Evolutionary conservation across 257 asterid genomes (phyloP), one percentile per base, ranked within the genome.

Genomic region (Rubia yunnanensis): DNA sequence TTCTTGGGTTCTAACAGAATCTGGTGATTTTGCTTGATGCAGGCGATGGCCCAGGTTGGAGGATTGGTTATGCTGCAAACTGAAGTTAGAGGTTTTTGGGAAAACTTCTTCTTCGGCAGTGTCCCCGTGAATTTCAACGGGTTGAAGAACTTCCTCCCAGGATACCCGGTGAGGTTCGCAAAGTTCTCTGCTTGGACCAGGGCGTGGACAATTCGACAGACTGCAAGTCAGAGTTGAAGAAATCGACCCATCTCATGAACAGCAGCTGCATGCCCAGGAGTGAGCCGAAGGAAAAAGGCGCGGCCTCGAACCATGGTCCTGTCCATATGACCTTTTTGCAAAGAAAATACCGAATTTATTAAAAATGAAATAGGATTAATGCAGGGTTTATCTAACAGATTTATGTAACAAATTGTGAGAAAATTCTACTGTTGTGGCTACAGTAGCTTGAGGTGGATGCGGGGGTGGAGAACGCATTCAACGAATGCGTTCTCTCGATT

Each of bases 31-130:
- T 63, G 64, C 34, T 70, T 66, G 73, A 54, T 75, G 48, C 81
- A 92, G 97, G 99, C 99, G 70, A 78, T 92, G 95, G 99, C 97
- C 44, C 99, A 92, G 80, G 97, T 92, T 14, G 99, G 99, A 28
- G 95, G 99, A 26, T 13, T 91, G 74, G 88, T 88, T 39, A 81
- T 88, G 94, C 87, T 90, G 53, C 95, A 86, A 60, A 89, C 94
- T 7, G 98, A 91, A 73, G 89, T 91, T 38, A 96, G 92, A 76
- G 96, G 95, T 7, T 81, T 96, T 5, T 81, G 84, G 0, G 87
- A 82, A 0, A 86, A 83, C 66, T 91, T 88, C 82, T 83, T 88
- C 86, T 86, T 78, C 53, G 27, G n/a, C n/a, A 86, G 70, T 0
- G 85, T 79, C 7, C 99, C 97, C 0, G 96, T 97, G 0, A 89